Evolutionary conservation across 306 rosid genomes (phyloP), one percentile per base, ranked within the genome.

Genomic region (Cicer yamashitae): DNA sequence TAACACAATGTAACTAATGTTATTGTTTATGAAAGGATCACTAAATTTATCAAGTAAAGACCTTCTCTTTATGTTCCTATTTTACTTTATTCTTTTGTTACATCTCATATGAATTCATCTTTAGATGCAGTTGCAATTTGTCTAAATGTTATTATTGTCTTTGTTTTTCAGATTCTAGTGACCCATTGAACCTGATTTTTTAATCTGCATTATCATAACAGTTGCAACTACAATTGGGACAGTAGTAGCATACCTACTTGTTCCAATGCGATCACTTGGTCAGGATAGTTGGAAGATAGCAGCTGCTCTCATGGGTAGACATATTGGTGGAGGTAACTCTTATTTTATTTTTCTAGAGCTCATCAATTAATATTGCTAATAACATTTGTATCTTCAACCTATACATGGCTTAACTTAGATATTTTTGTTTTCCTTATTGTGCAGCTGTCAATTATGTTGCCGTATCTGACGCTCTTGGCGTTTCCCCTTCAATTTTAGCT

Each of bases 291-390:
- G 97, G 97, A 87, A 87, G 86, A 88, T 91, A 72, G 94, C 97
- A 69, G 91, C 94, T 41, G 92, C 94, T 14, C 90, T 89, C 46
- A 91, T 91, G 94, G 97, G 97, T 34, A 82, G 94, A 77, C 97
- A 91, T 71, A 89, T 89, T 68, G 94, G 94, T 40, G 92, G 97
- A 87, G 89, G 97, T 89, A 83, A 51, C 80, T 62, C 54, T 34
- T 76, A 59, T 70, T 41, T 52, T 9, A 69, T 67, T 41, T 37
- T 37, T 48, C 8, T 71, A 71, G 54, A 66, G 59, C 48, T 43
- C 34, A 14, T 54, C 11, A 22, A 65, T 41, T 12, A 14, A 68
- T 47, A 25, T 56, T 22, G 39, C 54, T 59, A 22, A 7, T 56
- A 79, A 30, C 47, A 17, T 77, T 77, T 67, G 57, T n/a, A 20